Base-by-base conservation (phyloP, 2,329 filamentous ascomycete genomes). In the Sporothrix pseudoabietina region DNA sequence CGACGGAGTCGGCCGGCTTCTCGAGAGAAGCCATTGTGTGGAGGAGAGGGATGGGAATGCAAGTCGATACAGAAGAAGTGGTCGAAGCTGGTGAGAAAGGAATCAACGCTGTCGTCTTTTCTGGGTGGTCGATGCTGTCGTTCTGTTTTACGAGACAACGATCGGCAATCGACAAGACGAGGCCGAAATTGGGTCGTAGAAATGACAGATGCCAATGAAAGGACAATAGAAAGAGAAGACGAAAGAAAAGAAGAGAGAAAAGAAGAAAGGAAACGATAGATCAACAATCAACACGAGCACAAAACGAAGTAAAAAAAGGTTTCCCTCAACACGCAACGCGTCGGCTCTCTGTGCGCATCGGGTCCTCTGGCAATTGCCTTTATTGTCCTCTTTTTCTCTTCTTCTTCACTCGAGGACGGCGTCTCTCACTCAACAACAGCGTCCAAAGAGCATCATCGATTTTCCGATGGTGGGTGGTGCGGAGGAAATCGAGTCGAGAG, bases 1-100 rank as follows among this genome's bases (percentile, higher is more conserved):
- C 85, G 77, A 85, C 85, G 81, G 85, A 84, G 80, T 87, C 83
- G 78, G 83, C 82, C 79, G 83, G 85, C 78, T 85, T 83, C 79
- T 86, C 85, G 77, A 47, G 7, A 10, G 86, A 85, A 80, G 86
- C 85, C 87, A 89, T 89, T 82, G 77, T 77, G 63, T 65, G 16
- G 41, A 19, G 26, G 68, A 9, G 35, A 22, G 47, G 14, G 30
- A 4, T 4, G 55, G 35, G 32, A 32, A 61, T 7, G 22, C 1
- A 32, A 19, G 19, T 66, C 61, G 61, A 66, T 66, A 26, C 41
- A 41, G 41, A 16, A 10, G 7, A 30, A 35, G 39, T 44, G 30
- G 26, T 61, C 30, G 26, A 30, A 30, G 2, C 2, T 22, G 49
- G 2, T 9, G 49, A 54, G 30, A 39, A 44, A 39, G 55, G 55